Evolutionary conservation across 768 basidiomycete species (phyloP).

Genomic region (Chlorophyllum brunneum): DNA sequence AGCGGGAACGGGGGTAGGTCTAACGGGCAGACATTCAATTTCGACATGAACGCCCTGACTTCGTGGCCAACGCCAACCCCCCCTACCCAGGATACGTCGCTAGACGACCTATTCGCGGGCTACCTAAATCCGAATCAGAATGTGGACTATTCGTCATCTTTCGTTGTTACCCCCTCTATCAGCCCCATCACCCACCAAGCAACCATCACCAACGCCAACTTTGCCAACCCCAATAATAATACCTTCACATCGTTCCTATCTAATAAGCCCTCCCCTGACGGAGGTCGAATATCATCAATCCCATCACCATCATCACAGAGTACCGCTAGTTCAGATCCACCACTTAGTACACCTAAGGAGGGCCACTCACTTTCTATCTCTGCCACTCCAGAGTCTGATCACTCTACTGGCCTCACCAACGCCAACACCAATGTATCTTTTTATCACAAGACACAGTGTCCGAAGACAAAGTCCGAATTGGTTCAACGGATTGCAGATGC

Average conservation of each 20-base stretch:
- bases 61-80: conserved; percentile 38
- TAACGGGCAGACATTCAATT: conserved; percentile 31
- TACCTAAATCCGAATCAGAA: conserved; percentile 27
- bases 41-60: conserved; percentile 43
- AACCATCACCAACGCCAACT: conserved; percentile 20
- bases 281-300: conserved; percentile 28
- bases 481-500: conserved; percentile 42
- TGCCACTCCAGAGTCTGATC: conserved; percentile 23
- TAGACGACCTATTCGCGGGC: conserved; percentile 45
- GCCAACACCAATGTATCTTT: conserved; percentile 18
- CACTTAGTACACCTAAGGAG: conserved; percentile 32
- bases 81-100: conserved; percentile 30
- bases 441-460: conserved; percentile 16
- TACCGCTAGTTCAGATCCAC: conserved; percentile 26
- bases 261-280: conserved; percentile 17
- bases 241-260: conserved; percentile 16
- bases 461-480: conserved; percentile 26
- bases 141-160: conserved; percentile 29
- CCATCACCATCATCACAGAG: conserved; percentile 35
- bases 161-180: conserved; percentile 33
- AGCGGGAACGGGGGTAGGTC: background rate
- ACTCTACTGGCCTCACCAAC: background rate
- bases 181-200: conserved; percentile 55
- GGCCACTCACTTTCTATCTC: conserved; percentile 17
- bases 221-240: background rate